Evolutionary conservation across 2,329 filamentous ascomycete species (phyloP), one percentile per base, ranked within the genome.

Genomic region (Diaporthe sp.): DNA sequence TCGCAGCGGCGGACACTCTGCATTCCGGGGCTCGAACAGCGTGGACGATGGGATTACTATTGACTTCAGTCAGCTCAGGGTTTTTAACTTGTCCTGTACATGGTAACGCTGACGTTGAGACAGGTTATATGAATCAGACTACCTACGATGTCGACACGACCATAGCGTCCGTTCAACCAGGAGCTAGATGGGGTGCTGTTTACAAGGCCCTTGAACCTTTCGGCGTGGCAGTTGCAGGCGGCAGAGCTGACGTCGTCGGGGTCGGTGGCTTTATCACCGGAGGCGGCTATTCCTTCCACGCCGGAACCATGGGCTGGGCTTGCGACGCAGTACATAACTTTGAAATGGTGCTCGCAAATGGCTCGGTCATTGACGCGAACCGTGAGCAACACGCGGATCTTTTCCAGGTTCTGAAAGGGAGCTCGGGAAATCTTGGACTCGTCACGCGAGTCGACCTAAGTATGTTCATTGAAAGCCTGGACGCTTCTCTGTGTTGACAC

Each of bases 381-480:
- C 76, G 76, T 0, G 61, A 79, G 0, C 73, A 82, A 10, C 82
- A 88, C 69, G 15, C 78, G 0, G 85, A 87, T 52, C 81, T 89
- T 1, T 88, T 81, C 79, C 83, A 82, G 72, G 86, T 86, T 0
- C 80, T 88, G 2, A 85, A 86, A 72, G 87, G 87, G 9, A 87
- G 87, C n/a, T 82, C 83, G 5, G 84, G 82, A 57, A 89, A 88
- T 78, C 83, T 87, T 58, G 86, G 85, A n/a, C 80, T 84, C 70
- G 80, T 83, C 25, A 82, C 84, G 19, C 76, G 78, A 15, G 69
- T 80, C 9, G 80, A 82, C 33, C 73, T 54, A 52, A 58, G 71
- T 57, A 54, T 66, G 45, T 40, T 57, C 45, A 42, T 47, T 45
- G 22, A 22, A 42, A 33, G 10, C 13, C 17, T 38, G 1, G 17